Evolutionary conservation across 306 rosid genomes (phyloP).

Genomic region (Adenanthera pavonina): DNA sequence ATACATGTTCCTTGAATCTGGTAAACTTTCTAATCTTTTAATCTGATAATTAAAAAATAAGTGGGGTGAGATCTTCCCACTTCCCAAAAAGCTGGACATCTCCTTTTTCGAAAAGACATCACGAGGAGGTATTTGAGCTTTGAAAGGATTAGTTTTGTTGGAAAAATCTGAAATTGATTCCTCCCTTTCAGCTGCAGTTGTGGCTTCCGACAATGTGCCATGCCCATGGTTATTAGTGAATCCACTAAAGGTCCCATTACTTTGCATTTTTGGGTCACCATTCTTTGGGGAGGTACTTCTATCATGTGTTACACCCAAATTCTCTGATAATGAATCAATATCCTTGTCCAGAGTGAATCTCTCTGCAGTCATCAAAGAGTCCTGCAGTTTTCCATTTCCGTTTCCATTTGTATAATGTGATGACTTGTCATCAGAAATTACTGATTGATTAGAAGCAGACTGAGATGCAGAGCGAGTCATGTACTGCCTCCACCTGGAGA

Average conservation of each 20-base stretch:
- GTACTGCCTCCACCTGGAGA: conserved; percentile 93
- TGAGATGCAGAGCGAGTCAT: conserved; percentile 57
- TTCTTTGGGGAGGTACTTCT: conserved; percentile 37
- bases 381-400: conserved; percentile 39
- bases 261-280: conserved; percentile 36
- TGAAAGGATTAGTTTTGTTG: conserved; percentile 67
- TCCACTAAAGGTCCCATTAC: conserved; percentile 44
- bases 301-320: conserved; percentile 35
- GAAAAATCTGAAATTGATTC: conserved; percentile 46
- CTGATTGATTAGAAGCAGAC: conserved; percentile 49
- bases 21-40: conserved; percentile 51
- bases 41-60: conserved; percentile 53
- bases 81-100: conserved; percentile 72
- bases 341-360: conserved; percentile 45
- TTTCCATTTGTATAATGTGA: conserved; percentile 46
- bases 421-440: conserved; percentile 44
- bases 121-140: conserved; percentile 83
- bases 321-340: conserved; percentile 43
- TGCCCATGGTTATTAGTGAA: conserved; percentile 47
- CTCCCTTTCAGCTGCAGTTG: conserved; percentile 45
- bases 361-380: conserved; percentile 44
- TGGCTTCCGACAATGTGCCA: conserved; percentile 45
- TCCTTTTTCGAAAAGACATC: conserved; percentile 74
- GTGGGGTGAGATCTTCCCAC: conserved; percentile 65
- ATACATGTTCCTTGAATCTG: conserved; percentile 49